Evolutionary conservation across 768 basidiomycete genomes (phyloP), one percentile per base, ranked within the genome.

Genomic region (Chalciporus piperatus): DNA sequence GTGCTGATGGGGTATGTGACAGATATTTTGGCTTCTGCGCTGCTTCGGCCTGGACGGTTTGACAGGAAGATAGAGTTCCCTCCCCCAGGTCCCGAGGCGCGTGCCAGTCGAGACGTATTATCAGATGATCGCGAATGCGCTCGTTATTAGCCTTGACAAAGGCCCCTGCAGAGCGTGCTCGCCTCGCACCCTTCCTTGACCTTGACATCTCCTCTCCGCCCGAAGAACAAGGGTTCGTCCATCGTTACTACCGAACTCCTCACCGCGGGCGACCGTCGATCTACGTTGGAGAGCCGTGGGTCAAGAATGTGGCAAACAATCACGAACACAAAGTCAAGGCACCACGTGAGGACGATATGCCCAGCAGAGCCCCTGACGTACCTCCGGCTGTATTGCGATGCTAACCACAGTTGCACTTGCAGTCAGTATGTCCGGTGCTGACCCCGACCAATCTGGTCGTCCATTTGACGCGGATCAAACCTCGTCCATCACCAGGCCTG

Each of bases 11-110:
- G 1, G 0, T 7, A 6, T n/a, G n/a, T 5, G 6, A 14, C 55
- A 89, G 95, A 98, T 71, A 97, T 98, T 57, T 80, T 98, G 55
- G 95, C 98, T 69, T 84, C 91, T 47, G 95, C 96, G 0, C 77
- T 98, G 22, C 78, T 98, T 16, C 84, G 95, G 41, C 93, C 95
- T 4, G 95, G 95, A 28, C 92, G 95, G 64, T 97, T 98, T 59
- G 95, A 98, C 70, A 76, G 88, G 38, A 98, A 98, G 75, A 99
- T 99, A 59, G 96, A 99, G 70, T 98, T 99, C 75, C 96, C 96
- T 14, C 96, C 97, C 27, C 96, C 96, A 25, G 93, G 92, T 3
- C 96, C 96, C 0, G 95, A 98, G 67, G 95, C 95, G 3, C 87
- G 95, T 64, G 89, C 97, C 23, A 89, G 91, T 50, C 10, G 48